Conservation (phyloP, 2,329 filamentous ascomycete genomes). For the Fusarium ramigenum region DNA sequence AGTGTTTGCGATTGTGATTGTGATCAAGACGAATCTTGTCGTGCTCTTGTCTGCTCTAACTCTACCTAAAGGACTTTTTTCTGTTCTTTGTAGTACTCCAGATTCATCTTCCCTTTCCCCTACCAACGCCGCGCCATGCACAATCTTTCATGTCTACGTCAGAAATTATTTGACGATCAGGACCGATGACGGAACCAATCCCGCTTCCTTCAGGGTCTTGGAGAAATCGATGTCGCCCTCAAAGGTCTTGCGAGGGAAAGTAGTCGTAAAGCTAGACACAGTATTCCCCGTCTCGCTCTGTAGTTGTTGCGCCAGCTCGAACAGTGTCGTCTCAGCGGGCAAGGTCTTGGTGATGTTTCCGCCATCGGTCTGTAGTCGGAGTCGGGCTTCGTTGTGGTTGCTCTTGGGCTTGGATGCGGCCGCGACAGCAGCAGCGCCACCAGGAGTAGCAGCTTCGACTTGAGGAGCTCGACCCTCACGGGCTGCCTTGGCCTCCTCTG, state of each 20-base stretch:
- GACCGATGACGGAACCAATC: slow-evolving; percentile 89
- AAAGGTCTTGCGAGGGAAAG: slow-evolving; percentile 87
- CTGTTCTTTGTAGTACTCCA: slow-evolving; percentile 2
- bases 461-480: slow-evolving; percentile 76
- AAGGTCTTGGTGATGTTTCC: slow-evolving; percentile 89
- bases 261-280: slow-evolving; percentile 83
- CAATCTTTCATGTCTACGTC: background rate
- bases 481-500: slow-evolving; percentile 84
- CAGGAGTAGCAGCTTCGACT: slow-evolving; percentile 55
- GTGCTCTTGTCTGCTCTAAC: background rate
- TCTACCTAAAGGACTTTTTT: slow-evolving; percentile 19
- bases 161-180: slow-evolving; percentile 73
- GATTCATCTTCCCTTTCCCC: background rate
- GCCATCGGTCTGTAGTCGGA: slow-evolving; percentile 78
- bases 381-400: slow-evolving; percentile 80
- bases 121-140: slow-evolving; percentile 39
- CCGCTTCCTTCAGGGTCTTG: slow-evolving; percentile 91
- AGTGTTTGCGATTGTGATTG: background rate
- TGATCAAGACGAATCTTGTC: background rate
- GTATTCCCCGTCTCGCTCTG: slow-evolving; percentile 74
- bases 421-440: slow-evolving; percentile 58
- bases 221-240: slow-evolving; percentile 77
- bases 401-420: slow-evolving; percentile 69
- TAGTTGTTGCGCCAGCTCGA: slow-evolving; percentile 86
- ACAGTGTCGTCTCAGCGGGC: slow-evolving; percentile 88